Conservation (phyloP, 768 basidiomycete species). For the Lactarius deliciosus region DNA sequence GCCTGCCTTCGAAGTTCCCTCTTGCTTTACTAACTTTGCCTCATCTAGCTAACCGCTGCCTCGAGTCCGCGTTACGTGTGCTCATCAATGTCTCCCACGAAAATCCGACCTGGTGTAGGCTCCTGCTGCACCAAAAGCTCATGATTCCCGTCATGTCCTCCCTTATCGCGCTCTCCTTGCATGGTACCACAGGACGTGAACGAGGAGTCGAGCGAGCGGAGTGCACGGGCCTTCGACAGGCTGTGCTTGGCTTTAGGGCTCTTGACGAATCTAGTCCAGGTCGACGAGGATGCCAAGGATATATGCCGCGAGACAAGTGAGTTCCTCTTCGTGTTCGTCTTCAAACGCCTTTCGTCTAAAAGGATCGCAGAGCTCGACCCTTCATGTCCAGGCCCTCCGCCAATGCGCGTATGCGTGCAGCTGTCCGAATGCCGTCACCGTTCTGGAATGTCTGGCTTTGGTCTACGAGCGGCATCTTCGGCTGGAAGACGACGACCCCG, state of each 20-base stretch:
- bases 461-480: constrained; percentile 49
- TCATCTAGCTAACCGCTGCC: constrained; percentile 44
- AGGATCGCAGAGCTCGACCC: constrained; percentile 48
- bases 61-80: constrained; percentile 60
- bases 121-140: constrained; percentile 47
- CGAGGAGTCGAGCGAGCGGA: constrained; percentile 32
- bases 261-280: constrained; percentile 73
- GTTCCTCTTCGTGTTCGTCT: constrained; percentile 31
- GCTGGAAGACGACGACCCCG: constrained; percentile 33
- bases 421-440: constrained; percentile 47
- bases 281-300: constrained; percentile 48
- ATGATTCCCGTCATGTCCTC: constrained; percentile 50
- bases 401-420: constrained; percentile 53
- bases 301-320: constrained; percentile 50
- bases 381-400: constrained; percentile 49
- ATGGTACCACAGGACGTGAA: constrained; percentile 22
- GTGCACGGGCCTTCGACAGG: constrained; percentile 56
- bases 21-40: constrained; percentile 14
- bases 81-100: constrained; percentile 72
- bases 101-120: constrained; percentile 53
- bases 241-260: constrained; percentile 75
- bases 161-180: constrained; percentile 45
- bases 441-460: constrained; percentile 50
- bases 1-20: constrained; percentile 4
- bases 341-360: constrained; percentile 11